phyloP scores from a whole-genome alignment of 306 rosid genomes.

The Rosa multiflora region DNA sequence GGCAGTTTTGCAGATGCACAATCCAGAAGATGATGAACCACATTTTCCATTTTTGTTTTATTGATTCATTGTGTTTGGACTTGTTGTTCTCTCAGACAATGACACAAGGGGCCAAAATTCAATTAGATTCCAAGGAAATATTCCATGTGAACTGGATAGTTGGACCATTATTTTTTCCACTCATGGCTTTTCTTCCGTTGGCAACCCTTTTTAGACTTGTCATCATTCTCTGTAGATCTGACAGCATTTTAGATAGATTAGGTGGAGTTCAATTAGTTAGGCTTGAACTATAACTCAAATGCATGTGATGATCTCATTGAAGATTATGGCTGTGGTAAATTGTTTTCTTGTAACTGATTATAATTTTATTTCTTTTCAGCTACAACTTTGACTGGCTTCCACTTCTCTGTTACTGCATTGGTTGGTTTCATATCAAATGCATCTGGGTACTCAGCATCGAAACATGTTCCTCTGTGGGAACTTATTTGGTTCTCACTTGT shows the following conservation, averaged over 20 bases:
- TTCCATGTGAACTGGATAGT: not conserved
- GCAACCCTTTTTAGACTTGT: slow-evolving; percentile 16
- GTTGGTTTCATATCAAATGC: slow-evolving; percentile 48
- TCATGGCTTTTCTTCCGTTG: slow-evolving; percentile 9
- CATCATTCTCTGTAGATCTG: slow-evolving; percentile 17
- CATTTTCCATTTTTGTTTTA: not conserved
- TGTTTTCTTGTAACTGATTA: not conserved
- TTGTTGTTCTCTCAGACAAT: not conserved
- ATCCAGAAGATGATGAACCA: not conserved
- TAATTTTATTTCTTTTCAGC: slow-evolving; percentile 23
- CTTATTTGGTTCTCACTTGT: slow-evolving; percentile 46
- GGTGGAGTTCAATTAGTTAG: not conserved
- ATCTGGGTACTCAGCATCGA: slow-evolving; percentile 45
- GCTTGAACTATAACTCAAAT: not conserved
- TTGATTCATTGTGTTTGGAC: slow-evolving; percentile 11
- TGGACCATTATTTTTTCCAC: slow-evolving; percentile 2
- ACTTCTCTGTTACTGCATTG: slow-evolving; percentile 43
- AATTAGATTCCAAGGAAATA: not conserved
- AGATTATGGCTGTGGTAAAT: not conserved
- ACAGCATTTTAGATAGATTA: not conserved
- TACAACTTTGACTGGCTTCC: slow-evolving; percentile 53
- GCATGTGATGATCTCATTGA: not conserved
- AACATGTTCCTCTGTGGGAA: slow-evolving; percentile 49
- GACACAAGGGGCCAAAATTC: not conserved
- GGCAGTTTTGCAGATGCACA: not conserved